Conservation (phyloP, 495 filamentous ascomycete species). For the Xylaria intraflava region DNA sequence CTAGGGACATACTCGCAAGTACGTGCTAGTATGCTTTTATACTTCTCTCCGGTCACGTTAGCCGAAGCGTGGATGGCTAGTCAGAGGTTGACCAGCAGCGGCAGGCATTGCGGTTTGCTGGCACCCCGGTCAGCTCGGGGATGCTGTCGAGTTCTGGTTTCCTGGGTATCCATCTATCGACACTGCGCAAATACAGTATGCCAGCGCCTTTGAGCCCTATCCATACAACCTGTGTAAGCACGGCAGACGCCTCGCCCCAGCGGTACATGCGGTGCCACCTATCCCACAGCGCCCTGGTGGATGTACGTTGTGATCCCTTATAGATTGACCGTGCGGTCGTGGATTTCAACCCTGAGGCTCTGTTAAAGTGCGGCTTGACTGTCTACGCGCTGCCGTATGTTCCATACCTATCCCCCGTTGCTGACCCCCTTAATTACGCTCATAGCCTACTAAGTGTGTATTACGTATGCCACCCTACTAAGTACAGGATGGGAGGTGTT, state of each 20-base stretch:
- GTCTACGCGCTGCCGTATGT: background rate
- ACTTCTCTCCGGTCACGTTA: too few species aligned
- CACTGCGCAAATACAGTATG: too few species aligned
- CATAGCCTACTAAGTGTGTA: background rate
- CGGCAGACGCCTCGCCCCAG: constrained; percentile 3
- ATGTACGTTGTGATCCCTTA: background rate
- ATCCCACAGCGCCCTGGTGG: background rate
- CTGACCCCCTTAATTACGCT: background rate
- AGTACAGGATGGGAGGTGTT: constrained; percentile 2
- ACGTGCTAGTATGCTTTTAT: too few species aligned
- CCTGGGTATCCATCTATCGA: too few species aligned
- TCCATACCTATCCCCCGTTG: background rate
- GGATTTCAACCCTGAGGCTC: constrained; percentile 7
- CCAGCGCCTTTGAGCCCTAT: constrained; percentile 5
- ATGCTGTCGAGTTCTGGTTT: too few species aligned
- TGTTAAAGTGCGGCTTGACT: constrained; percentile 8
- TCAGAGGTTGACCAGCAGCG: too few species aligned
- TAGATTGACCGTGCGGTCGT: too few species aligned
- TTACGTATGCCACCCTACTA: constrained; percentile 2
- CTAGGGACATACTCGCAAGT: too few species aligned
- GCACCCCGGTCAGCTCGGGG: too few species aligned
- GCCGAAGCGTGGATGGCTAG: too few species aligned
- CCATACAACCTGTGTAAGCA: background rate
- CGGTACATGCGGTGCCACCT: constrained; percentile 10
- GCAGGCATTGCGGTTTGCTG: too few species aligned